These are phyloP conservation scores for Sporothrix protearum DNA, from an alignment of 2,329 filamentous ascomycete species.

Conservation along the genomic window DNA sequence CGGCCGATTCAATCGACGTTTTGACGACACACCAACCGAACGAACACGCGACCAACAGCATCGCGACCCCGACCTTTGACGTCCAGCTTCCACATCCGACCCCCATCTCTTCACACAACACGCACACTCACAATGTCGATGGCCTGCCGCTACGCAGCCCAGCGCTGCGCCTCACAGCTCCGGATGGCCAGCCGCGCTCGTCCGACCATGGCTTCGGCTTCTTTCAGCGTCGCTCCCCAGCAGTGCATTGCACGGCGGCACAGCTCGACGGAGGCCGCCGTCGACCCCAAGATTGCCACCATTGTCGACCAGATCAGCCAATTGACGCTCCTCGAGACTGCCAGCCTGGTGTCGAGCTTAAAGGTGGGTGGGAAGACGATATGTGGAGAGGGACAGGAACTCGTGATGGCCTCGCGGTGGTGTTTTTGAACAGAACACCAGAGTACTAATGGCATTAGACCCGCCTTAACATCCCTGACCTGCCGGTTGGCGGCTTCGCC, in stretches of 20 bases:
- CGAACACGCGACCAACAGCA: conserved; percentile 7
- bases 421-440: neutral
- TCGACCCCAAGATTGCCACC: conserved; percentile 84
- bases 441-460: conserved; percentile 52
- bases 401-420: too few species aligned
- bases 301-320: conserved; percentile 99
- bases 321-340: conserved; percentile 95
- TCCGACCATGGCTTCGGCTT: conserved; percentile 33
- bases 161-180: conserved; percentile 62
- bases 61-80: neutral
- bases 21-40: neutral
- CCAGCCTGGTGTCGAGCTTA: conserved; percentile 87
- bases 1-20: conserved; percentile 18
- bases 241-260: conserved; percentile 66
- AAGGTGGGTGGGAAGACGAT: conserved; percentile 63
- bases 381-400: neutral
- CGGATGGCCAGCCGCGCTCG: conserved; percentile 48
- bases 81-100: neutral
- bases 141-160: conserved; percentile 60
- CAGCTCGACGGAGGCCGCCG: conserved; percentile 77
- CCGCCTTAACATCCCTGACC: conserved; percentile 94
- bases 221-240: conserved; percentile 37
- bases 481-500: conserved; percentile 89
- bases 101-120: too few species aligned
- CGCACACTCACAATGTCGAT: conserved; percentile 51